Evolutionary conservation across 805 yeast species (phyloP).

Genomic region (Saccharomycopsis babjevae): DNA sequence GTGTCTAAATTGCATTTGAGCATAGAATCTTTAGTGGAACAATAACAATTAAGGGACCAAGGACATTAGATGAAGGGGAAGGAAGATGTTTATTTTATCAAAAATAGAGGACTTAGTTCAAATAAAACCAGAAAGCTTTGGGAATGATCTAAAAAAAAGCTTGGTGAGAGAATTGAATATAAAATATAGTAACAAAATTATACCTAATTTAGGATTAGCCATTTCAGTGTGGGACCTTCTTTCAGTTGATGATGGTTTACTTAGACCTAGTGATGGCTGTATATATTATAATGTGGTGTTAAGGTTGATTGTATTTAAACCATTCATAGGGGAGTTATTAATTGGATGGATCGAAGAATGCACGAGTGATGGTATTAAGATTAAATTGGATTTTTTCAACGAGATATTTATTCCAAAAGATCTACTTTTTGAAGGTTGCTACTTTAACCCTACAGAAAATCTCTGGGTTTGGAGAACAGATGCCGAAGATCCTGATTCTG

Average conservation of each 20-base stretch:
- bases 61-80: background rate
- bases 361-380: constrained; percentile 76
- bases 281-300: constrained; percentile 66
- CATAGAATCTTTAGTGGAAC: too few species aligned
- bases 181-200: constrained; percentile 78
- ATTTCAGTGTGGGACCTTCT: constrained; percentile 76
- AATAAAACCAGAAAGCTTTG: constrained; percentile 78
- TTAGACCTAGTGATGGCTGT: constrained; percentile 93
- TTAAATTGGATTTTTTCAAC: constrained; percentile 76
- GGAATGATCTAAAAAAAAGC: constrained; percentile 60
- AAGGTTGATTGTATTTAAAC: constrained; percentile 76
- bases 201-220: constrained; percentile 77
- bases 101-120: constrained; percentile 76
- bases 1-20: too few species aligned
- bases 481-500: constrained; percentile 64
- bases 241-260: constrained; percentile 75
- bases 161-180: constrained; percentile 70
- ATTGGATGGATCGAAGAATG: constrained; percentile 92
- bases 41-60: background rate
- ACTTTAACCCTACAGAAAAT: constrained; percentile 59
- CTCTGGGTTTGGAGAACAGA: constrained; percentile 91
- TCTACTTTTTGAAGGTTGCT: constrained; percentile 69
- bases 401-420: constrained; percentile 84
- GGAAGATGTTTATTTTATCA: constrained; percentile 71
- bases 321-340: constrained; percentile 86